Base-by-base conservation (phyloP, 192 early-diverging fungal genomes). In the Geranomyces variabilis region DNA sequence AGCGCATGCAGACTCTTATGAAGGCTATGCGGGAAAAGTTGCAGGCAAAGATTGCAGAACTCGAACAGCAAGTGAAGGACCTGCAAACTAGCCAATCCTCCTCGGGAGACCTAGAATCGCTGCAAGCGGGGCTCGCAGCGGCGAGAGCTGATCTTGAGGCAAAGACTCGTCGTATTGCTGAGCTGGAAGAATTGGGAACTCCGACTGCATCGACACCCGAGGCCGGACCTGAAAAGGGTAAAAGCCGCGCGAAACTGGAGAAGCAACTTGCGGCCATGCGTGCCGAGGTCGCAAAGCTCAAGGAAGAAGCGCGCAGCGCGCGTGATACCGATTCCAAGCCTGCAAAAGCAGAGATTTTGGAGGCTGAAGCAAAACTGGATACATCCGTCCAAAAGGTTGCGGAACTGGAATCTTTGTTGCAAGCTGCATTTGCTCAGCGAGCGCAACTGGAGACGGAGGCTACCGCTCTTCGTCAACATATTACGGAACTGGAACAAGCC, bases 1-100 rank as follows among this genome's bases (percentile, higher is more conserved):
- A 74, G 29, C 13, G 45, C 15, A 8, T 69, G 19, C 69, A 77
- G 57, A 66, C 43, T 22, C 2, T 62, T 15, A 47, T 71, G 66
- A 64, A 60, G 46, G 67, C 53, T 28, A 66, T 72, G 71, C 9
- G 71, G 22, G 66, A 69, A 4, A 66, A 47, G 19, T 45, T 76
- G 59, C 46, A 65, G 36, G 36, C 15, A 7, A 26, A 46, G 41
- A 74, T 63, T 34, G 45, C 17, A 33, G 69, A 60, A 1, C 29
- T 79, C 26, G 76, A 79, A 30, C 34, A 10, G 2, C 13, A 71
- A 26, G 57, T 74, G 14, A 62, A 74, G 30, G 60, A 56, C 21
- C 59, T 70, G 47, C 24, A 69, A 22, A 29, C 24, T 62, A 26
- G 15, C 6, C 15, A 26, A 26, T 7, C 8, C 2, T 33, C 24